Percentiles rank a stretch among this genome's conserved stretches.
Conservation (phyloP, 805 yeast species). For the Saccharomycopsis sp. region DNA sequence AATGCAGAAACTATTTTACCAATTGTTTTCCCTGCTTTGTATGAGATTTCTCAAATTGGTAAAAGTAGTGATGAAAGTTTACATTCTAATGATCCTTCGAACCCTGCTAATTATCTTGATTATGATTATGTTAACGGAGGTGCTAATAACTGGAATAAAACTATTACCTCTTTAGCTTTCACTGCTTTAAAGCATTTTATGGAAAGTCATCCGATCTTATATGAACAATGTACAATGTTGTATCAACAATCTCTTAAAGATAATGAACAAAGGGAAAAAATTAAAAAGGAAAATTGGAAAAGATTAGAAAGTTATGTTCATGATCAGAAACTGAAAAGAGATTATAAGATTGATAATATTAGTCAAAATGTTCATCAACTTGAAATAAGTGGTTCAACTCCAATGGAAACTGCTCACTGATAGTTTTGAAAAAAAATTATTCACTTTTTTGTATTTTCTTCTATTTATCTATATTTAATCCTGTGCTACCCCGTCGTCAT, state of each 20-base stretch:
- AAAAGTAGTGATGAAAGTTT: constrained; percentile 3
- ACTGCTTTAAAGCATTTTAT: constrained; percentile 84
- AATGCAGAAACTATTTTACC: constrained; percentile 89
- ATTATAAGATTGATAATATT: not conserved
- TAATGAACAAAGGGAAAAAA: constrained; percentile 50
- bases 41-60: constrained; percentile 54
- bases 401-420: not conserved
- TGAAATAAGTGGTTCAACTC: not conserved
- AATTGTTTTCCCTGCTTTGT: constrained; percentile 79
- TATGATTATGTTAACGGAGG: no score
- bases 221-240: constrained; percentile 84
- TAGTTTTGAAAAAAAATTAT: no score
- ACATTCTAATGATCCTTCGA: not conserved
- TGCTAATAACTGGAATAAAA: constrained; percentile 73
- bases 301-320: constrained; percentile 52
- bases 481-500: no score
- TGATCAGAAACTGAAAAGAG: constrained; percentile 17
- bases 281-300: constrained; percentile 62
- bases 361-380: not conserved
- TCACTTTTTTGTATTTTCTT: no score
- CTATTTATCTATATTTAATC: no score
- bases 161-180: constrained; percentile 83
- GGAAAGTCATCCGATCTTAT: constrained; percentile 84
- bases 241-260: constrained; percentile 74
- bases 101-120: constrained; percentile 6